Percentiles rank a stretch among this genome's conserved stretches.
Evolutionary conservation across 371 early-diverging fungal genomes (phyloP).

Genomic region (Rhizopus arrhizus): DNA sequence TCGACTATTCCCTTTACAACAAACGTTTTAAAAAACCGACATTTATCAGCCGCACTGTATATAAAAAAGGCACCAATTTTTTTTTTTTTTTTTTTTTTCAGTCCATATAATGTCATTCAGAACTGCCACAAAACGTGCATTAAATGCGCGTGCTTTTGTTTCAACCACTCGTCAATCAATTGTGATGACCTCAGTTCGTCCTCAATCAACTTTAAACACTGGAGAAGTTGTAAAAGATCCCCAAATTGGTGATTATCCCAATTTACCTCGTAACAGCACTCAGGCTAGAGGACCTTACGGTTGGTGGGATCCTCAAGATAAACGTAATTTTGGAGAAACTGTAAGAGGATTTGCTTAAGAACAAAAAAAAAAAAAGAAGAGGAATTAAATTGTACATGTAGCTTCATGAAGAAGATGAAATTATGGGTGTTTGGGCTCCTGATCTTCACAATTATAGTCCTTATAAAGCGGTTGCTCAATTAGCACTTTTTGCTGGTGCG

Average conservation of each 20-base stretch:
- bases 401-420: conserved; percentile 68
- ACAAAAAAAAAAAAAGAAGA: too few species aligned
- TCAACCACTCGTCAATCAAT: conserved; percentile 33
- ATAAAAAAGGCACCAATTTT: too few species aligned
- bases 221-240: conserved; percentile 57
- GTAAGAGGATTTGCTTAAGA: conserved; percentile 30
- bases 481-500: conserved; percentile 41
- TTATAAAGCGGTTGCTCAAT: conserved; percentile 55
- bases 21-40: too few species aligned
- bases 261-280: conserved; percentile 61
- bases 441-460: conserved; percentile 63
- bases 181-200: conserved; percentile 36
- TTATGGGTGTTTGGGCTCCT: conserved; percentile 66
- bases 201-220: conserved; percentile 52
- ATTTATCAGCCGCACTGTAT: too few species aligned
- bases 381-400: conserved; percentile 19
- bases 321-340: conserved; percentile 68
- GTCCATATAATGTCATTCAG: conserved; percentile 39
- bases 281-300: conserved; percentile 61
- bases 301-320: conserved; percentile 67
- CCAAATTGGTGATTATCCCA: conserved; percentile 70
- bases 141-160: conserved; percentile 40
- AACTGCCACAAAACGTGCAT: conserved; percentile 42
- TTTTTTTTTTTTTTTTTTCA: too few species aligned
- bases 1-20: too few species aligned